phyloP scores from a whole-genome alignment of 805 yeast species.

The Starmerella cellae region DNA sequence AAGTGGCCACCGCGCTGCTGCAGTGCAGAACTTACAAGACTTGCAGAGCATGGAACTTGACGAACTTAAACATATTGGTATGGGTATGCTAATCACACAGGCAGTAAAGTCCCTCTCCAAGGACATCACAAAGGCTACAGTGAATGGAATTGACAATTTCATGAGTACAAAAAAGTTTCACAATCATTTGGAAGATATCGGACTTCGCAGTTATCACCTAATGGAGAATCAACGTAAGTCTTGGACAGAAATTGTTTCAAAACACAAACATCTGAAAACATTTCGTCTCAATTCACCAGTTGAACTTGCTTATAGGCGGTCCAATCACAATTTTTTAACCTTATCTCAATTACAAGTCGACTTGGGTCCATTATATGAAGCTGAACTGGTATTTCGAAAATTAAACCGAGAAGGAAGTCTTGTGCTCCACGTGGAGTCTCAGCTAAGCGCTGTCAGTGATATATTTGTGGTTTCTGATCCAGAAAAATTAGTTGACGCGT shows the following conservation, averaged over 20 bases:
- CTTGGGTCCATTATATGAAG: constrained; percentile 65
- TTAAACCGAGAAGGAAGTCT: constrained; percentile 53
- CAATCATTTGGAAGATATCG: constrained; percentile 35
- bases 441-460: constrained; percentile 60
- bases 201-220: constrained; percentile 42
- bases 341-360: constrained; percentile 39
- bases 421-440: constrained; percentile 45
- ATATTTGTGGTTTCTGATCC: constrained; percentile 39
- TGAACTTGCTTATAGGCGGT: constrained; percentile 60
- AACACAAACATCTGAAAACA: constrained; percentile 35
- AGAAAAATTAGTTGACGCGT: constrained; percentile 26
- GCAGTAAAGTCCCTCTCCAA: constrained; percentile 65
- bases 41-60: constrained; percentile 55
- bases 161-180: constrained; percentile 23
- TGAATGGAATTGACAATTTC: constrained; percentile 14
- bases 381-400: constrained; percentile 66
- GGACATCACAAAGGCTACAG: constrained; percentile 60
- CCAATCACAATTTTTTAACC: constrained; percentile 34
- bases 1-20: constrained; percentile 66
- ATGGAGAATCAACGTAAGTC: constrained; percentile 42
- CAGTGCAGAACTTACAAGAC: constrained; percentile 69
- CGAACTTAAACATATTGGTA: constrained; percentile 53
- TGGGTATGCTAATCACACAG: constrained; percentile 56
- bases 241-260: constrained; percentile 42
- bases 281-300: constrained; percentile 77